phyloP scores from a whole-genome alignment of 495 filamentous ascomycete species.

The Penicillium argentinense region DNA sequence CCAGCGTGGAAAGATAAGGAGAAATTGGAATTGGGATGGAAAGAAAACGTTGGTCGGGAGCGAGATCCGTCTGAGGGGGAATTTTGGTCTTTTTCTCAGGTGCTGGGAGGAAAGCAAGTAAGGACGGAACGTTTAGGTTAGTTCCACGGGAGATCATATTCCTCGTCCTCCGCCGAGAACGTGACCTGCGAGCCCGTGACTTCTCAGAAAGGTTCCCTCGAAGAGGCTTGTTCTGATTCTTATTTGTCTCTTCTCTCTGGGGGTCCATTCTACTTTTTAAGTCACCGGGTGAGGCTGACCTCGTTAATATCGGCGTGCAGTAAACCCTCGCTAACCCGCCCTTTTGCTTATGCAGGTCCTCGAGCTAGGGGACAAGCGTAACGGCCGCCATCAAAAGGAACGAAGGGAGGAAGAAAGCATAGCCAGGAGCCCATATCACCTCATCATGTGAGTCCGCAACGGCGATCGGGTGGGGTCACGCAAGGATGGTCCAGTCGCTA shows the following conservation, averaged over 20 bases:
- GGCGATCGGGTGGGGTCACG: not conserved
- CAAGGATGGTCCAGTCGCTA: not conserved
- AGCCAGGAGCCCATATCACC: not conserved
- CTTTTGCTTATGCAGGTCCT: constrained; percentile 11
- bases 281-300: constrained; percentile 5
- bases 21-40: not conserved
- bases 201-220: no score
- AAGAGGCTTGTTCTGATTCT: no score
- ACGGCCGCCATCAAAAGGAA: not conserved
- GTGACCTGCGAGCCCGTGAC: no score
- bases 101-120: no score
- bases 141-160: no score
- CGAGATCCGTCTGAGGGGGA: no score
- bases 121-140: no score
- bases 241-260: no score
- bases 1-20: not conserved
- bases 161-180: no score
- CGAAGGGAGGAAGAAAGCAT: not conserved
- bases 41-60: not conserved
- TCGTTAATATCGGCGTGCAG: constrained; percentile 2
- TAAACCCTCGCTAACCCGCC: constrained; percentile 1
- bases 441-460: constrained; percentile 1
- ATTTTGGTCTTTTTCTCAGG: no score
- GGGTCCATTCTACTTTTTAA: not conserved
- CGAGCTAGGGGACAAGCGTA: constrained; percentile 1